Evolutionary conservation across 2,329 filamentous ascomycete species (phyloP).

Genomic region (Colletotrichum camelliae): DNA sequence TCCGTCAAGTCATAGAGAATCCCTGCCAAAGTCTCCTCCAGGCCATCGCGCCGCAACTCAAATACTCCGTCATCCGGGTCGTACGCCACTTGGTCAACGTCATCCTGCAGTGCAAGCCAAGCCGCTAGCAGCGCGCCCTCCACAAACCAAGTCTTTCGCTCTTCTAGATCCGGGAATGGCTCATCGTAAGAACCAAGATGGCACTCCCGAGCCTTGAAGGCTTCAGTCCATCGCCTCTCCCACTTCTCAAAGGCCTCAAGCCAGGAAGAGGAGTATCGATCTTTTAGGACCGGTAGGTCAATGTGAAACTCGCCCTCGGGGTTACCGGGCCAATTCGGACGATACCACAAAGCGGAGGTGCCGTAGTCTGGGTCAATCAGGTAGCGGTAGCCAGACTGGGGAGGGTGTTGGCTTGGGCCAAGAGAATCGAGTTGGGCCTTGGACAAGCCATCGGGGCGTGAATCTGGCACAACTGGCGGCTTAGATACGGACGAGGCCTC

Average conservation of each 20-base stretch:
- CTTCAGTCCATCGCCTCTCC: neutral
- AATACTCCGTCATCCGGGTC: neutral
- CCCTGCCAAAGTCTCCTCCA: neutral
- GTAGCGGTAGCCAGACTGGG: neutral
- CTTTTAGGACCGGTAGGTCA: neutral
- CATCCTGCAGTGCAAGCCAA: neutral
- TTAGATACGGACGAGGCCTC: neutral
- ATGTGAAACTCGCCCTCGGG: neutral
- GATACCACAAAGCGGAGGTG: neutral
- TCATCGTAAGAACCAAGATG: neutral
- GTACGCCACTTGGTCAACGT: neutral
- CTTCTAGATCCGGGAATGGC: neutral
- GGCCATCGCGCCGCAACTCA: neutral
- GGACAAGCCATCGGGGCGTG: neutral
- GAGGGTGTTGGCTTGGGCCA: neutral
- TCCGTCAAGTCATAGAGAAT: neutral
- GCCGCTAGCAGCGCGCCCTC: neutral
- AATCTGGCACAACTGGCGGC: neutral
- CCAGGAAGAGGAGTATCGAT: neutral
- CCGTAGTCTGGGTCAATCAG: neutral
- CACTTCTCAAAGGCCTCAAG: neutral
- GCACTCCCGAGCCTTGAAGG: neutral
- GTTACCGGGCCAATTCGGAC: neutral
- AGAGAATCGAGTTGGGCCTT: neutral
- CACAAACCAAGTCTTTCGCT: neutral